A percentile compares a stretch with the other conserved stretches of the same genome.
Conservation (phyloP, 2,329 filamentous ascomycete species). For the Akanthomyces muscarius region DNA sequence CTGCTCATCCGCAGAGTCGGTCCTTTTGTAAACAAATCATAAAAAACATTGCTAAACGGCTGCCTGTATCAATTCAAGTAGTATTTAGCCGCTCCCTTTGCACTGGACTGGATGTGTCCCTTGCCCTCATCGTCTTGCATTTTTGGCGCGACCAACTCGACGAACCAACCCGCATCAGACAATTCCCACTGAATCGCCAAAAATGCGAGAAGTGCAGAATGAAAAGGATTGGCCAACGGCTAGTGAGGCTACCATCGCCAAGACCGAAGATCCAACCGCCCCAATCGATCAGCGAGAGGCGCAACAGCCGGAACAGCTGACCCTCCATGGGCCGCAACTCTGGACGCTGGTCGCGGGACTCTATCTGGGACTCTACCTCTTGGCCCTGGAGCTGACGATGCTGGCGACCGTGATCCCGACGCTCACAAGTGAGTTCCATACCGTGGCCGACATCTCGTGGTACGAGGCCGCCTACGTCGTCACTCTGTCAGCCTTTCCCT, state of each 20-base stretch:
- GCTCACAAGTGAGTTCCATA: conserved; percentile 15
- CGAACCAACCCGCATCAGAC: not conserved
- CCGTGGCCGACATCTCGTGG: conserved; percentile 16
- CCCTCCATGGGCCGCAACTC: conserved; percentile 7
- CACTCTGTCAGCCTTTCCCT: conserved; percentile 8
- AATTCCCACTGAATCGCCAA: not conserved
- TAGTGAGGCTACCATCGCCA: not conserved
- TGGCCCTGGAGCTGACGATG: conserved; percentile 18
- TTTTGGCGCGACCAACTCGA: not conserved
- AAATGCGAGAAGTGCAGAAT: not conserved
- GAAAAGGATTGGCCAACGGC: not conserved
- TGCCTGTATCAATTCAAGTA: not conserved
- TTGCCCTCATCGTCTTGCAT: not conserved
- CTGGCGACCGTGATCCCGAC: conserved; percentile 16
- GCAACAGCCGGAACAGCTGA: not conserved
- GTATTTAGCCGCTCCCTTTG: not conserved
- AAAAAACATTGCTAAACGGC: not conserved
- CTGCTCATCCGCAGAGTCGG: not conserved
- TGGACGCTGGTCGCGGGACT: conserved; percentile 11
- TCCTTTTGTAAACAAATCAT: not conserved
- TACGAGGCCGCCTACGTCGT: conserved; percentile 18
- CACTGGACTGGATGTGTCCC: not conserved
- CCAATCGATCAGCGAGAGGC: not conserved
- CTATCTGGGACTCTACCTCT: conserved; percentile 15
- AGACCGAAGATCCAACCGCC: not conserved